Conservation (phyloP, 2,329 filamentous ascomycete genomes). For the Botrytis deweyae region DNA sequence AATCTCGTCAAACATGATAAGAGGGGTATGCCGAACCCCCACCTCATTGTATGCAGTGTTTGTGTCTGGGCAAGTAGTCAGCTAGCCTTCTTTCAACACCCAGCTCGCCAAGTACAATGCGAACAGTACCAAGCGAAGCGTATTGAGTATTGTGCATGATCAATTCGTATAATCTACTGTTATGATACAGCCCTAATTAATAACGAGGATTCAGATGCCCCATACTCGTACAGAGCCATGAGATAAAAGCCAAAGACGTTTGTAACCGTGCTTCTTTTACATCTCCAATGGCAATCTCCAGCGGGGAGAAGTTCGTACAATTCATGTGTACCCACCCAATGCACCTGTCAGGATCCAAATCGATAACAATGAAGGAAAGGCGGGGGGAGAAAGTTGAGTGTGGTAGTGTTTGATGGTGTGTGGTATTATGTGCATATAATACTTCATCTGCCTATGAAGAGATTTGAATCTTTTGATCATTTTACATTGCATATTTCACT, state of each 20-base stretch:
- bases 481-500: neutral
- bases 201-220: neutral
- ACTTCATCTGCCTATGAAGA: neutral
- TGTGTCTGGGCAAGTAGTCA: neutral
- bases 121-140: neutral
- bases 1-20: neutral
- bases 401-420: neutral
- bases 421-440: neutral
- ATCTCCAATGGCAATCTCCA: neutral
- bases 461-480: neutral
- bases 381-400: neutral
- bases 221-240: neutral
- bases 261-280: accelerated
- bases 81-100: neutral
- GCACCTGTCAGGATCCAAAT: neutral
- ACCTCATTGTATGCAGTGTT: neutral
- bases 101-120: neutral
- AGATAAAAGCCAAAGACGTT: neutral
- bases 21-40: neutral
- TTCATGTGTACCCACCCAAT: neutral
- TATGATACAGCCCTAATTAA: neutral
- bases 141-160: neutral
- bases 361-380: neutral
- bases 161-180: neutral
- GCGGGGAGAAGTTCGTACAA: neutral